Percentiles rank a stretch among this genome's conserved stretches.
These are phyloP conservation scores for Amphichorda felina DNA, from an alignment of 2,329 filamentous ascomycete species.

Conservation along the genomic window DNA sequence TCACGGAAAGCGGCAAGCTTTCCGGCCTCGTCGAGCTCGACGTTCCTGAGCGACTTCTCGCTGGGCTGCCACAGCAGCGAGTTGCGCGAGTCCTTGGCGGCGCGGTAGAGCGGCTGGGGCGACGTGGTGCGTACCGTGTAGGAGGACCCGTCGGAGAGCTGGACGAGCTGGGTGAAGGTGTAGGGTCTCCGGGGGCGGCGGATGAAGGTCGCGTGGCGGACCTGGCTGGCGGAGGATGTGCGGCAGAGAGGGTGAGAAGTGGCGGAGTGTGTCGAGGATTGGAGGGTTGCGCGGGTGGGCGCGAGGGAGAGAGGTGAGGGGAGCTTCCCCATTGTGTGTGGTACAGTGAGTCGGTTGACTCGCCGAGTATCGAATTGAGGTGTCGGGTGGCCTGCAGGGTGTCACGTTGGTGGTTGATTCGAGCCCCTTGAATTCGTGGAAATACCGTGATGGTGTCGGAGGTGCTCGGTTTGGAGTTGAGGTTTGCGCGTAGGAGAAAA, in stretches of 20 bases:
- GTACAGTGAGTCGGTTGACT: no score
- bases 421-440: neutral
- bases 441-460: neutral
- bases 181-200: constrained; percentile 84
- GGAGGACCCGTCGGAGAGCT: constrained; percentile 80
- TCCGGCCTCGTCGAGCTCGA: constrained; percentile 93
- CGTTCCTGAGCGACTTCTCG: constrained; percentile 67
- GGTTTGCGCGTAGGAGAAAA: neutral
- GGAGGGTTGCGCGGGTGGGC: constrained; percentile 13
- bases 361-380: no score
- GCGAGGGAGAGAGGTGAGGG: neutral
- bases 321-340: constrained; percentile 12
- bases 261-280: constrained; percentile 14
- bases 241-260: constrained; percentile 11
- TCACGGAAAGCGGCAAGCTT: constrained; percentile 75
- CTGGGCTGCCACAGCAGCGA: constrained; percentile 83
- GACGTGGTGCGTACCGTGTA: constrained; percentile 71
- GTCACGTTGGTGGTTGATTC: neutral
- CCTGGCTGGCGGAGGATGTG: constrained; percentile 28
- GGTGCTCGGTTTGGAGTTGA: neutral
- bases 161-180: constrained; percentile 93
- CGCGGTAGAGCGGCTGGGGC: constrained; percentile 47
- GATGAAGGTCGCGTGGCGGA: constrained; percentile 75
- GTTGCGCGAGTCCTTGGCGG: constrained; percentile 77
- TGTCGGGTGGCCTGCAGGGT: no score